Conservation (phyloP, 2,329 filamentous ascomycete species). For the Tolypocladium guangdongense region DNA sequence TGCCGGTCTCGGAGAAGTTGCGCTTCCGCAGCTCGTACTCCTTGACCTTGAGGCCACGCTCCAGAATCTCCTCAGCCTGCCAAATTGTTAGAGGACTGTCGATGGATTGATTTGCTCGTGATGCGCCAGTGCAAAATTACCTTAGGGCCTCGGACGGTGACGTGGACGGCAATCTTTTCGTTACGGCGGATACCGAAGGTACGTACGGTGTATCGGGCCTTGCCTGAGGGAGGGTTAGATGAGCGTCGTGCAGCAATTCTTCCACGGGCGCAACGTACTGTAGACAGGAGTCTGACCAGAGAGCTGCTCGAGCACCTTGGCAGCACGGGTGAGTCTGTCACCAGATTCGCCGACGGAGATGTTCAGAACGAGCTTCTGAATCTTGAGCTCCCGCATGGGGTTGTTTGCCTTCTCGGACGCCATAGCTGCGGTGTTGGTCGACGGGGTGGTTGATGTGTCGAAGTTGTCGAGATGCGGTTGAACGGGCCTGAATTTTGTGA, state of each 20-base stretch:
- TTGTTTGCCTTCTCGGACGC: slow-evolving; percentile 79
- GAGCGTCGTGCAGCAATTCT: slow-evolving; percentile 4
- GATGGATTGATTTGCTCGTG: background rate
- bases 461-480: slow-evolving; percentile 16
- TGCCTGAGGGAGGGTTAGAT: slow-evolving; percentile 47
- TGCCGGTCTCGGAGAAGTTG: slow-evolving; percentile 99
- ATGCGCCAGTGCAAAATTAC: slow-evolving; percentile 15
- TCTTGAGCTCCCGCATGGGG: slow-evolving; percentile 99
- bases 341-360: slow-evolving; percentile 99
- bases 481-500: slow-evolving; percentile 24
- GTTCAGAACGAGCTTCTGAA: slow-evolving; percentile 99
- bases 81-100: slow-evolving; percentile 13
- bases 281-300: slow-evolving; percentile 99
- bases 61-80: slow-evolving; percentile 95
- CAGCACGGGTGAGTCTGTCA: slow-evolving; percentile 99
- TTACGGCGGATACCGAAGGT: slow-evolving; percentile 99
- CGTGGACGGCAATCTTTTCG: slow-evolving; percentile 99
- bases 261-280: slow-evolving; percentile 49
- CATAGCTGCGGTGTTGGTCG: slow-evolving; percentile 29
- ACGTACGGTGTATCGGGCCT: slow-evolving; percentile 99
- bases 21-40: slow-evolving; percentile 99
- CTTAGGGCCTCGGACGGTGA: slow-evolving; percentile 95
- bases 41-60: slow-evolving; percentile 99
- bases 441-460: slow-evolving; percentile 24
- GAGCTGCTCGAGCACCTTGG: slow-evolving; percentile 99